A percentile compares a stretch with the other conserved stretches of the same genome.
phyloP scores from a whole-genome alignment of 441 rosid species.

The Arabidopsis lyrata region DNA sequence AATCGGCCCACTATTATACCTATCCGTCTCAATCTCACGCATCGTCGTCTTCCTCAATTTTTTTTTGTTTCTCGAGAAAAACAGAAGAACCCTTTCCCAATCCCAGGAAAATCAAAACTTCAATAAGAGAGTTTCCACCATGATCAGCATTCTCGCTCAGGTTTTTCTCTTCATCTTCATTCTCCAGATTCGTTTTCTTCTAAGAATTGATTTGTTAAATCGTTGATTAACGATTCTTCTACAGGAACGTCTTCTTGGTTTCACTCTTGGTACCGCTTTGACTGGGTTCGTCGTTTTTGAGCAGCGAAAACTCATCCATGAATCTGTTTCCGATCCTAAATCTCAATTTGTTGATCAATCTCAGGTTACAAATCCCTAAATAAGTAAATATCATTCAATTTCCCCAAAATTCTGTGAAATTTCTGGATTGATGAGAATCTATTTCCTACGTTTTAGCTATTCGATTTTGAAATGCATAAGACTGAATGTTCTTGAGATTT shows the following conservation, averaged over 20 bases:
- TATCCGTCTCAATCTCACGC: not conserved
- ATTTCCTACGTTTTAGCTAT: not conserved
- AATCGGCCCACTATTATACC: not conserved
- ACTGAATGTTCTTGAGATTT: not conserved
- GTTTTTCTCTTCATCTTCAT: conserved; percentile 2
- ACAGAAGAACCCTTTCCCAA: not conserved
- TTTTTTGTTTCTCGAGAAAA: not conserved
- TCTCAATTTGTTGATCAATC: conserved; percentile 35
- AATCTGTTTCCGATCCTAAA: conserved; percentile 53
- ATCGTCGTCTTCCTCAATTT: conserved; percentile 4
- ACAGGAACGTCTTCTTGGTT: conserved; percentile 70
- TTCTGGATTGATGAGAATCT: conserved; percentile 5
- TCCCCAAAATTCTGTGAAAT: not conserved
- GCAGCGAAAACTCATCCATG: conserved; percentile 69
- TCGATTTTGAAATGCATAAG: not conserved
- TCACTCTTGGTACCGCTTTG: conserved; percentile 66
- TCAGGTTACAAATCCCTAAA: conserved; percentile 42
- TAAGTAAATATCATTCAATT: not conserved
- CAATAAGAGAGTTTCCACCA: conserved; percentile 1
- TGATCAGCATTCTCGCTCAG: conserved; percentile 53
- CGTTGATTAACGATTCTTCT: not conserved
- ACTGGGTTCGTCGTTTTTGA: conserved; percentile 63
- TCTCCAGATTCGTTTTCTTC: not conserved
- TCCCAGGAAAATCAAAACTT: conserved; percentile 23
- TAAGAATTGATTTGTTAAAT: not conserved